Base-by-base conservation (phyloP, 208 protist species). In the Trypanosoma platydactyli region DNA sequence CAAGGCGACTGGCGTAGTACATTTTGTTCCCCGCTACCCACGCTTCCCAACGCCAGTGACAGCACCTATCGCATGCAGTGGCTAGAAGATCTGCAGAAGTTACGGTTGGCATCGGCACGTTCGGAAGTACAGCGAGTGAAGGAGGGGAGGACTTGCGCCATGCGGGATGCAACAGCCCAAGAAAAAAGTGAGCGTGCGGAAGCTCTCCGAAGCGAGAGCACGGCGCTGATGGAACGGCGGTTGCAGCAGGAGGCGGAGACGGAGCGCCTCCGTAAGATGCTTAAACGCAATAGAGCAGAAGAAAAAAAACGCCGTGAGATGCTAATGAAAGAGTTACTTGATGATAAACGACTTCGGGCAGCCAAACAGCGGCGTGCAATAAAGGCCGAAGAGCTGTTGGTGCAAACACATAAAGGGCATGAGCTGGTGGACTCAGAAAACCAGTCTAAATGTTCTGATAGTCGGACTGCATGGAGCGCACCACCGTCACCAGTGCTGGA, bases 341-440 rank as follows among this genome's bases (percentile, higher is more conserved):
- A 70, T 25, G 41, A 40, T 35, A 58, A 53, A 55, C 38, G 55
- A n/a, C 1, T 20, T 20, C 4, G 2, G 3, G 64, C 55, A 9
- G 42, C 64, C 5, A 1, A 4, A 22, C 22, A 50, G 9, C 52
- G 64, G 48, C 20, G 35, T 18, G 64, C 52, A 12, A 63, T 61
- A 40, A 20, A 54, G n/a, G 22, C 40, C 4, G 55, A 61, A 18
- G 50, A 72, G 22, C 13, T 29, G 35, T 13, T 44, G 27, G 3
- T 24, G 9, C 54, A 64, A 2, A 54, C 68, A 1, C 13, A 66
- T 6, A 69, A 84, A 48, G 75, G 66, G 62, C 72, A 70, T 44
- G 77, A 79, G 58, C 51, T 76, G 56, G n/a, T 69, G 68, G 49
- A 64, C 33, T 68, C 81, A 52, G n/a, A n/a, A n/a, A n/a, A n/a